Conservation (phyloP, 768 basidiomycete species). For the Mycena amicta region DNA sequence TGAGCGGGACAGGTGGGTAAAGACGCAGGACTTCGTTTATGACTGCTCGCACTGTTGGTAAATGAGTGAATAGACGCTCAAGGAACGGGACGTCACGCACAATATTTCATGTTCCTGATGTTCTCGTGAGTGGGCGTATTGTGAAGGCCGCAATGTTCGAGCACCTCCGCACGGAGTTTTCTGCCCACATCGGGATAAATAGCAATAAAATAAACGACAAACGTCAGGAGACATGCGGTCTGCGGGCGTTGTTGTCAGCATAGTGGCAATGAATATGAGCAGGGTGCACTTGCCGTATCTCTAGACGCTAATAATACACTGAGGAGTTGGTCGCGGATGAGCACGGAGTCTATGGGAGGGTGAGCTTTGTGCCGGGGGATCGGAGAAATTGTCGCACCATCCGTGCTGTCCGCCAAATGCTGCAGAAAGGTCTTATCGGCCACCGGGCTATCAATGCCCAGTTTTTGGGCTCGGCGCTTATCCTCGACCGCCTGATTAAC, state of each 20-base stretch:
- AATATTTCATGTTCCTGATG: constrained; percentile 65
- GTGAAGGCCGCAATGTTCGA: constrained; percentile 53
- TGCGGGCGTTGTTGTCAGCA: constrained; percentile 27
- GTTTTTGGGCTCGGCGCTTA: constrained; percentile 40
- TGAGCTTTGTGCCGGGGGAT: background rate
- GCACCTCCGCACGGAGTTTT: constrained; percentile 61
- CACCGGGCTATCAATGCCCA: constrained; percentile 39
- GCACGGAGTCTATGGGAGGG: constrained; percentile 50
- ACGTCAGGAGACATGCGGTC: constrained; percentile 74
- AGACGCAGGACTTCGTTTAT: constrained; percentile 79
- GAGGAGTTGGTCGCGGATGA: constrained; percentile 77
- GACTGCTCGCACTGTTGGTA: constrained; percentile 64
- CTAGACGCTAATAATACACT: constrained; percentile 77
- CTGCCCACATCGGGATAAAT: constrained; percentile 58
- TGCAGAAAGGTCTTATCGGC: constrained; percentile 67
- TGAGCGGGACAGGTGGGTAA: constrained; percentile 79
- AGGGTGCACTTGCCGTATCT: constrained; percentile 60
- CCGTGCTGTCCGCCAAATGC: constrained; percentile 65
- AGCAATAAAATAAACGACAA: constrained; percentile 69
- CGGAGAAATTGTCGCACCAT: constrained; percentile 44
- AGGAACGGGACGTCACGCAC: constrained; percentile 40
- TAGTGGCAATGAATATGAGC: background rate
- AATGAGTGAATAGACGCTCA: background rate
- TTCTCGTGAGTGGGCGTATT: constrained; percentile 55
- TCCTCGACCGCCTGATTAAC: constrained; percentile 54